Evolutionary conservation across 2,329 filamentous ascomycete species (phyloP).

Genomic region (Leptoxyphium fumago): DNA sequence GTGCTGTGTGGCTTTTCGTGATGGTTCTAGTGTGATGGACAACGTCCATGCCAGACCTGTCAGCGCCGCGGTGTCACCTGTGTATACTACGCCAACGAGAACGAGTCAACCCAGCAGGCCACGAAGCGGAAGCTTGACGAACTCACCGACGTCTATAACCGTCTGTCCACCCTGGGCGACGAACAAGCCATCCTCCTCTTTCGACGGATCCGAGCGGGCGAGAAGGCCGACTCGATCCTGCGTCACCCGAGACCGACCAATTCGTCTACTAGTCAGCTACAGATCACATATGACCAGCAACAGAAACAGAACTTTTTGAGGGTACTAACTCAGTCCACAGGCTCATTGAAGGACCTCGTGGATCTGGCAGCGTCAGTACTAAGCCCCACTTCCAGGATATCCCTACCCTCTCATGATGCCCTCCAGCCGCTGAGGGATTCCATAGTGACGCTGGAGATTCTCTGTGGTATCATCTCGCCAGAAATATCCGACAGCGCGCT

Average conservation of each 20-base stretch:
- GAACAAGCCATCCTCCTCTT: conserved; percentile 2
- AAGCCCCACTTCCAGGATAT: neutral
- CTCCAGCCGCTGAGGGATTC: neutral
- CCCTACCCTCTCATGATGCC: neutral
- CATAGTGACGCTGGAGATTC: neutral
- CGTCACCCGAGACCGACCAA: neutral
- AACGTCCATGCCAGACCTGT: conserved; percentile 3
- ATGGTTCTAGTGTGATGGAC: conserved; percentile 1
- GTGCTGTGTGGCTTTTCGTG: too few species aligned
- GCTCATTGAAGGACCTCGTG: conserved; percentile 6
- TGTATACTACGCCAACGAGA: conserved; percentile 7
- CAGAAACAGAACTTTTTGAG: conserved; percentile 2
- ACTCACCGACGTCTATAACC: conserved; percentile 4
- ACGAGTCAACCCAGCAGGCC: conserved; percentile 6
- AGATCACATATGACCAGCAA: neutral
- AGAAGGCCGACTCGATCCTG: conserved; percentile 4
- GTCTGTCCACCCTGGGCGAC: conserved; percentile 2
- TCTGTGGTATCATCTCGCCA: neutral
- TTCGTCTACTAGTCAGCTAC: neutral
- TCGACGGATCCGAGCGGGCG: conserved; percentile 3
- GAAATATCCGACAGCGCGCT: neutral
- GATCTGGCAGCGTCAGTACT: neutral
- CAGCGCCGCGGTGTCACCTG: conserved; percentile 2
- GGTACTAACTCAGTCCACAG: conserved; percentile 4
- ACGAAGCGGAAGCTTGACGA: conserved; percentile 9